phyloP scores from a whole-genome alignment of 805 yeast genomes.

The Hanseniaspora vineae region DNA sequence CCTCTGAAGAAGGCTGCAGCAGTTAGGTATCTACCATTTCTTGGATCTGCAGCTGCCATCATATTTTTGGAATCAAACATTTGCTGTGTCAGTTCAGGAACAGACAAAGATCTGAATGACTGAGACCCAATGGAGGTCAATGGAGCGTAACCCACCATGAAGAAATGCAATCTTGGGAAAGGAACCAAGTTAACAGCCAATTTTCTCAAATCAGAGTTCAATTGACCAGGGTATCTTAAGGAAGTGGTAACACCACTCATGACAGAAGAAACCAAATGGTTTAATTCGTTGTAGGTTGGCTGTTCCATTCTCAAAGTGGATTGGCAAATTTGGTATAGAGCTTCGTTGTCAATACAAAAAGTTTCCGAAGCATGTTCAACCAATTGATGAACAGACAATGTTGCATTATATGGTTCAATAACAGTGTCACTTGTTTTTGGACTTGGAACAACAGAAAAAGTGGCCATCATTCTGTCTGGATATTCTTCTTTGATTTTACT shows the following conservation, averaged over 20 bases:
- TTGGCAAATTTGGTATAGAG: conserved; percentile 80
- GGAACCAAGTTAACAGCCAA: conserved; percentile 91
- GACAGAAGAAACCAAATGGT: conserved; percentile 73
- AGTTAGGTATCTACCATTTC: conserved; percentile 81
- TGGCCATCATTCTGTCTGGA: conserved; percentile 93
- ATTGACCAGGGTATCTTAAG: conserved; percentile 88
- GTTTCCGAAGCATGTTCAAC: conserved; percentile 88
- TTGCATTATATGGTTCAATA: conserved; percentile 90
- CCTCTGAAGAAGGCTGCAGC: conserved; percentile 94
- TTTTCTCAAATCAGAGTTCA: conserved; percentile 84
- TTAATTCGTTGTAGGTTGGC: conserved; percentile 70
- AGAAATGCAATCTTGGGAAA: conserved; percentile 89
- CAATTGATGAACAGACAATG: conserved; percentile 80
- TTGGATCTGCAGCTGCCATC: conserved; percentile 94
- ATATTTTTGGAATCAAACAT: conserved; percentile 84
- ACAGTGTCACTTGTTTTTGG: conserved; percentile 88
- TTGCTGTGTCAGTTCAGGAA: conserved; percentile 87
- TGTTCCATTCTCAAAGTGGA: conserved; percentile 68
- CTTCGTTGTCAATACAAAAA: conserved; percentile 91
- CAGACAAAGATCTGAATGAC: conserved; percentile 72
- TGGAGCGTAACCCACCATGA: conserved; percentile 93
- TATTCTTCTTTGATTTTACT: conserved; percentile 83
- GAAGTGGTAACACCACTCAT: conserved; percentile 95
- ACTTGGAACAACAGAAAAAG: conserved; percentile 86
- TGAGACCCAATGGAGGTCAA: conserved; percentile 69